A percentile compares a stretch with the other conserved stretches of the same genome.
Evolutionary conservation across 306 rosid genomes (phyloP).

Genomic region (Begonia fuchsioides): DNA sequence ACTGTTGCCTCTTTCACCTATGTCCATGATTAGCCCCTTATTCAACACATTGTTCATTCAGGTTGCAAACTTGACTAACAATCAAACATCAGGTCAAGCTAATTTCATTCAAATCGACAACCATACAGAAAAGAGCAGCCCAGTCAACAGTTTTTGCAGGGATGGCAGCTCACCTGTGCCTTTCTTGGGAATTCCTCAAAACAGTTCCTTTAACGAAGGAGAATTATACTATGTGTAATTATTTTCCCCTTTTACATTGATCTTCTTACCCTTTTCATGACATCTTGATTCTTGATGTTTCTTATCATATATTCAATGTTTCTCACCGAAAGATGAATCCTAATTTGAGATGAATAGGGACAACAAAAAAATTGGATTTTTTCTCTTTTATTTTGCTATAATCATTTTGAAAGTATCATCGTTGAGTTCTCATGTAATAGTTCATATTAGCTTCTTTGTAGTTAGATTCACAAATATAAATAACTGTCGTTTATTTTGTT

Average conservation of each 20-base stretch:
- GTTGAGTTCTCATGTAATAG: too few species aligned
- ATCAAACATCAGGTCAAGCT: constrained; percentile 16
- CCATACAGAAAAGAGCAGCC: constrained; percentile 19
- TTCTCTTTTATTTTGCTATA: too few species aligned
- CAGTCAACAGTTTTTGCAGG: constrained; percentile 12
- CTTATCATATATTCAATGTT: neutral
- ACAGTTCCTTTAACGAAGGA: constrained; percentile 12
- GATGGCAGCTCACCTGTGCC: constrained; percentile 48
- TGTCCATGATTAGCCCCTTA: neutral
- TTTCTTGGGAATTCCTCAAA: constrained; percentile 23
- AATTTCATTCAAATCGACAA: constrained; percentile 16
- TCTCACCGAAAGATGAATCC: neutral
- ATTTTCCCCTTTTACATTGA: constrained; percentile 10
- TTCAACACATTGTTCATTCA: constrained; percentile 12
- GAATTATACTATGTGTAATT: constrained; percentile 60
- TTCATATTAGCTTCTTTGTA: too few species aligned
- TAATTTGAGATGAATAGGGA: too few species aligned
- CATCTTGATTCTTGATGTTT: neutral
- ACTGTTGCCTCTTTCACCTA: too few species aligned
- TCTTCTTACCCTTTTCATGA: constrained; percentile 3
- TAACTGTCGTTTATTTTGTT: too few species aligned
- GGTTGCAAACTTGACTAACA: constrained; percentile 24
- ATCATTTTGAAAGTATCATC: too few species aligned
- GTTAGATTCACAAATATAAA: too few species aligned
- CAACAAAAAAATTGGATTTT: too few species aligned